Evolutionary conservation across 331 rosid species (phyloP), one percentile per base, ranked within the genome.

Genomic region (Malus hybrid): DNA sequence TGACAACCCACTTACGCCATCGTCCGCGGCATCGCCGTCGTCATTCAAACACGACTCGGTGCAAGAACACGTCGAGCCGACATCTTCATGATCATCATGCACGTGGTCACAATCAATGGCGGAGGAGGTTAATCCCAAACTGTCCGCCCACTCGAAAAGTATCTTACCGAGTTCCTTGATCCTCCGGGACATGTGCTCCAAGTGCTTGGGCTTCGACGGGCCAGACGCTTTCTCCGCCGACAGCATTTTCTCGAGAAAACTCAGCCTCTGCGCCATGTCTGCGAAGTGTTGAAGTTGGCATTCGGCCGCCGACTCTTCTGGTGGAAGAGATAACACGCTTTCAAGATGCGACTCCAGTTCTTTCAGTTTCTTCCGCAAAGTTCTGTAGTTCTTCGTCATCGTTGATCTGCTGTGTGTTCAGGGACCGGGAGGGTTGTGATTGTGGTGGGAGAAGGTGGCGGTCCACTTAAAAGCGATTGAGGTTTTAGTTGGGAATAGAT

Each of bases 21-120:
- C 84, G 6, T 57, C 73, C 5, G 7, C 24, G 19, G 29, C 82
- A 2, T 84, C 87, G 0, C 78, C 83, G 9, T 86, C 96, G 20
- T 89, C 94, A 57, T 83, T 72, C 9, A 84, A 64, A 44, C 87
- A 78, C 0, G 90, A 90, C 46, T 87, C 87, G 4, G 86, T 86
- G 73, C 87, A 82, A 56, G 90, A 86, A 73, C 88, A 90, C 27
- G 74, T 6, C 6, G 90, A 85, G 11, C 59, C 81, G 5, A 73
- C 78, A n/a, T 78, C 89, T 0, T 19, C 70, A 0, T 65, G 81
- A 6, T 69, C 76, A 5, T 11, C 80, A 52, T 1, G 57, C 20
- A 52, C 57, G 57, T 52, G 20, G 8, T 52, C 57, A 52, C 57
- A 16, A 52, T 52, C 57, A 3, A 52, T 16, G 57, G 4, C 32